Evolutionary conservation across 2,329 filamentous ascomycete genomes (phyloP), one percentile per base, ranked within the genome.

Genomic region (Aspergillus sp.): DNA sequence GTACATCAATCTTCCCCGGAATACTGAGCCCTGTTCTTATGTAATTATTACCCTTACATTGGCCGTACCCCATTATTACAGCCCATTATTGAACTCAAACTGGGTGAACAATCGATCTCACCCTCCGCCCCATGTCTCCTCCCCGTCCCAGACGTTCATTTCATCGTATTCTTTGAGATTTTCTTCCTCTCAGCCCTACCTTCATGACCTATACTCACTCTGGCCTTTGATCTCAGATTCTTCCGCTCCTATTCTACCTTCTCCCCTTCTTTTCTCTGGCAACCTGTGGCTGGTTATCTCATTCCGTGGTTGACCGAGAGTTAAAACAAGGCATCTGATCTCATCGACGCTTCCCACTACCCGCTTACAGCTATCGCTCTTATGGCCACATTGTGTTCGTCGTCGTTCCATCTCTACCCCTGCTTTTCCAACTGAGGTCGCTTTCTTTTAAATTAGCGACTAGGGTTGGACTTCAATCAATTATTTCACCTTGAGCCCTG

Each of bases 301-400:
- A 45, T 59, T 55, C 64, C 62, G 61, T 61, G 63, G 65, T 62
- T 62, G 56, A 60, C 31, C 19, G 25, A 53, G 55, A 58, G 45
- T 60, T 43, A 54, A 59, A 54, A 50, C 62, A 50, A 56, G 56
- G 59, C 39, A 51, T 64, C 64, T 67, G 62, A 67, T 66, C 62
- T 66, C 65, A 65, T 68, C 61, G 64, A 55, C 57, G 59, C 62
- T 58, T 57, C 55, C 59, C 65, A 50, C 56, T 57, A 57, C 49
- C 53, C 55, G 35, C 56, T 57, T 56, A 48, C 47, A 53, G 33
- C 56, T 57, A 58, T 64, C 61, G 62, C 66, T 66, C 68, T 64
- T 67, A 71, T 70, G 68, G 69, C 68, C 67, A 66, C 66, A 63
- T 61, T 55, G 59, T 47, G 44, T 60, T 60, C 57, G 55, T 61